Percentiles rank a stretch among this genome's conserved stretches.
Conservation (phyloP, 441 rosid genomes). For the Kokia cookei region DNA sequence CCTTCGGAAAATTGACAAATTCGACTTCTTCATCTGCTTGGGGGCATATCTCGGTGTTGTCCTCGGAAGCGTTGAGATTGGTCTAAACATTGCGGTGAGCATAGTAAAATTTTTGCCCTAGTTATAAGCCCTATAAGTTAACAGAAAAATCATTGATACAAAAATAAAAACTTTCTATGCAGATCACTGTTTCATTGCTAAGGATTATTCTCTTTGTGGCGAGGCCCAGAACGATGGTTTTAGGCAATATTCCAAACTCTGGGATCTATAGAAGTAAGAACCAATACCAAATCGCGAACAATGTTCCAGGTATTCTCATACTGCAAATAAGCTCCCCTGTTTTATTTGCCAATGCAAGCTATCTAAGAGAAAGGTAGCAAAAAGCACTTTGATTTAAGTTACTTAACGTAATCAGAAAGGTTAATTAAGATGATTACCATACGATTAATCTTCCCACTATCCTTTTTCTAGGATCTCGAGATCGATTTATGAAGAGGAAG, state of each 20-base stretch:
- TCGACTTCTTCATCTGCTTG: constrained; percentile 44
- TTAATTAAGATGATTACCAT: background rate
- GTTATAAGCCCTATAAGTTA: background rate
- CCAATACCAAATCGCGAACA: constrained; percentile 38
- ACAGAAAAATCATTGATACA: background rate
- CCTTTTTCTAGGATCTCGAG: constrained; percentile 35
- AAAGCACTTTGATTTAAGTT: background rate
- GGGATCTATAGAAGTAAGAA: constrained; percentile 35
- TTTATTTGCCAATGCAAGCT: constrained; percentile 48
- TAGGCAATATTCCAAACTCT: constrained; percentile 48
- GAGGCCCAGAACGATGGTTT: constrained; percentile 39
- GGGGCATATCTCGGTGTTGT: constrained; percentile 42
- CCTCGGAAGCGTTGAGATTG: constrained; percentile 45
- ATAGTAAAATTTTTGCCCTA: background rate
- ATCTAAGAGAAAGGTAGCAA: constrained; percentile 48
- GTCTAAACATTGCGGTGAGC: constrained; percentile 38
- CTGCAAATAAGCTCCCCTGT: constrained; percentile 45
- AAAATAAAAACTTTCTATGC: constrained; percentile 3
- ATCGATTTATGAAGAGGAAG: constrained; percentile 51
- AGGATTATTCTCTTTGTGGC: constrained; percentile 38
- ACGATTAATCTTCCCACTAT: background rate
- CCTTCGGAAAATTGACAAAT: constrained; percentile 48
- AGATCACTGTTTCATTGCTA: constrained; percentile 41
- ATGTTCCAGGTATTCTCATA: constrained; percentile 32
- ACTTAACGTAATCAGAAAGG: background rate